Evolutionary conservation across 139 green algal species (phyloP), one percentile per base, ranked within the genome.

Genomic region (Chlamydomonas schloesseri): DNA sequence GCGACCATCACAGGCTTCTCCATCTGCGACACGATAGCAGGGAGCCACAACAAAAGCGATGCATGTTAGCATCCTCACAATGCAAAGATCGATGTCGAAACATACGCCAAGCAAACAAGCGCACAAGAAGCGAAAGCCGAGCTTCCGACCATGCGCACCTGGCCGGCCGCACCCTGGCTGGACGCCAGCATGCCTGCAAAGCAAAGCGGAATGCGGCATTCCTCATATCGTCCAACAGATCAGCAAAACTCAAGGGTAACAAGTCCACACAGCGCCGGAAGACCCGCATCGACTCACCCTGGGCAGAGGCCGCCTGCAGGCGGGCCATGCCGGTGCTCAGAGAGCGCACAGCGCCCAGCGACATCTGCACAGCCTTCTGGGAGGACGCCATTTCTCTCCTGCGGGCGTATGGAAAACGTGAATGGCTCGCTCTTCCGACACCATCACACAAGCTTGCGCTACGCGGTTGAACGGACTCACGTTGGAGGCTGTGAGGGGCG

Each of bases 281-380:
- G 26, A 26, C 14, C 28, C 64, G 26, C 64, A 46, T 14, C 23
- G 17, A 72, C 77, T n/a, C 42, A 83, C 77, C 77, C 77, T 83
- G 77, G 37, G 77, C 60, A 33, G 77, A 73, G 62, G 77, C 77
- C 55, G 77, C 77, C 75, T 82, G 75, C 77, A 83, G 77, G 62
- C 77, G 60, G 60, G 77, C 77, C 77, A 83, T 36, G 77, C 77
- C 77, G 60, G 77, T 50, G 77, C 62, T 83, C 62, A 83, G 77
- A 28, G 62, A 83, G 77, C 77, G 77, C 55, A 60, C 77, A 73
- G 62, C 62, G 60, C 77, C 77, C 5, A 83, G 77, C 26, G 77
- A 83, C 77, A 83, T 62, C 77, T 83, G 77, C 73, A 83, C 60
- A 42, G 77, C 77, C 77, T 83, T 83, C 77, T 73, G 60, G 62